Evolutionary conservation across 2,329 filamentous ascomycete species (phyloP).

Genomic region (Aspergillus costaricaensis): DNA sequence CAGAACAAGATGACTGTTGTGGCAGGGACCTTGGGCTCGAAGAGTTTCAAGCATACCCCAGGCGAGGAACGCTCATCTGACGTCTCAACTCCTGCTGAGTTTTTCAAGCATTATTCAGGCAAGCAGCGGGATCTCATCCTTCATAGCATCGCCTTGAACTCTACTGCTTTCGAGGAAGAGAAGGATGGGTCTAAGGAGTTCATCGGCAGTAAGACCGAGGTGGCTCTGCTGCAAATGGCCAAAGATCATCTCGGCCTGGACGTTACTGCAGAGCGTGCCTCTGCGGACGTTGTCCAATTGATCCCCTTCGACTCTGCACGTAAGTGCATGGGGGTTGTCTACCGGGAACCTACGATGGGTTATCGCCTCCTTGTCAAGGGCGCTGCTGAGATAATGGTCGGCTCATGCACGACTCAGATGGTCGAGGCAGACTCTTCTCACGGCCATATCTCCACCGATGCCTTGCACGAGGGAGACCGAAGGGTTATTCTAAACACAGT

Average conservation of each 20-base stretch:
- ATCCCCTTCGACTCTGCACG: conserved; percentile 75
- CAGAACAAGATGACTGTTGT: conserved; percentile 78
- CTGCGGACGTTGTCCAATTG: conserved; percentile 64
- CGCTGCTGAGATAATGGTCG: conserved; percentile 50
- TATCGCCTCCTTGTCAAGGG: conserved; percentile 53
- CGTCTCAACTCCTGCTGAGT: conserved; percentile 27
- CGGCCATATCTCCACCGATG: conserved; percentile 27
- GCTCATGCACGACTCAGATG: conserved; percentile 36
- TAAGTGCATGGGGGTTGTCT: conserved; percentile 63
- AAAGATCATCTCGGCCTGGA: conserved; percentile 68
- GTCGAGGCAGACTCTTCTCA: conserved; percentile 30
- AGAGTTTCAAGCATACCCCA: conserved; percentile 54
- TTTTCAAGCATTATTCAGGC: conserved; percentile 35
- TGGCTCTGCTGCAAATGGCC: conserved; percentile 70
- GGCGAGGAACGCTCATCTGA: conserved; percentile 19
- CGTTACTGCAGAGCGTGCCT: conserved; percentile 63
- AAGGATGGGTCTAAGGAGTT: conserved; percentile 67
- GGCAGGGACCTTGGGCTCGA: conserved; percentile 66
- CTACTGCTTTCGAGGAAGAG: conserved; percentile 75
- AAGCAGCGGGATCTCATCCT: conserved; percentile 40
- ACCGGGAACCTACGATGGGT: conserved; percentile 39
- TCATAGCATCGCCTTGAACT: conserved; percentile 52
- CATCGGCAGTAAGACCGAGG: conserved; percentile 77
- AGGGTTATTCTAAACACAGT: conserved; percentile 38
- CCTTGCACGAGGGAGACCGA: conserved; percentile 18